These are phyloP conservation scores for Microbotryum violaceum DNA, from an alignment of 1,284 basidiomycete species.

Conservation along the genomic window DNA sequence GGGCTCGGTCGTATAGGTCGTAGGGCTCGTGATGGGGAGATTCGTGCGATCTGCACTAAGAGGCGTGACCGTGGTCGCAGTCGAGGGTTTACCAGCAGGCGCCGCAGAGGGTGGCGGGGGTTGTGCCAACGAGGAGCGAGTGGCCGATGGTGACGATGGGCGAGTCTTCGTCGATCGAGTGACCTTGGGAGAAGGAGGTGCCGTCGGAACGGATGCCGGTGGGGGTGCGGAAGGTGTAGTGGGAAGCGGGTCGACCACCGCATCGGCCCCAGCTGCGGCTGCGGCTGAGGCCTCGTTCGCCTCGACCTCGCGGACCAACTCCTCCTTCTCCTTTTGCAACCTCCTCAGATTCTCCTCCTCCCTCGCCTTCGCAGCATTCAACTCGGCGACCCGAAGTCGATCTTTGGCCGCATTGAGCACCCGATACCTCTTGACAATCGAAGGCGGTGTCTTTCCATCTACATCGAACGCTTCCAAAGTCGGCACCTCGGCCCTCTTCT, in stretches of 20 bases:
- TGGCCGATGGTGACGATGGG: neutral
- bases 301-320: constrained; percentile 3
- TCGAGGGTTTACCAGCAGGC: neutral
- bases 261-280: neutral
- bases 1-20: neutral
- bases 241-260: neutral
- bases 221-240: neutral
- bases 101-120: neutral
- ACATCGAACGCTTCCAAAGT: constrained; percentile 21
- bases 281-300: neutral
- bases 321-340: constrained; percentile 21
- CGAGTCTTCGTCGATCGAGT: neutral
- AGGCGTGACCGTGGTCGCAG: neutral
- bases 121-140: constrained; percentile 1
- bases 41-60: too few species aligned
- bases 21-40: neutral
- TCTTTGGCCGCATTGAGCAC: constrained; percentile 8
- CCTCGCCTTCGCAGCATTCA: constrained; percentile 20
- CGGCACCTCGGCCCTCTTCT: constrained; percentile 22
- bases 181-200: neutral
- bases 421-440: too few species aligned
- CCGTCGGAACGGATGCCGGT: constrained; percentile 1
- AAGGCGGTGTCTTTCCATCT: constrained; percentile 1
- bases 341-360: constrained; percentile 23
- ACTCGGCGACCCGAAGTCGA: constrained; percentile 20